Evolutionary conservation across 495 filamentous ascomycete species (phyloP).

Genomic region (Annulohypoxylon stygium): DNA sequence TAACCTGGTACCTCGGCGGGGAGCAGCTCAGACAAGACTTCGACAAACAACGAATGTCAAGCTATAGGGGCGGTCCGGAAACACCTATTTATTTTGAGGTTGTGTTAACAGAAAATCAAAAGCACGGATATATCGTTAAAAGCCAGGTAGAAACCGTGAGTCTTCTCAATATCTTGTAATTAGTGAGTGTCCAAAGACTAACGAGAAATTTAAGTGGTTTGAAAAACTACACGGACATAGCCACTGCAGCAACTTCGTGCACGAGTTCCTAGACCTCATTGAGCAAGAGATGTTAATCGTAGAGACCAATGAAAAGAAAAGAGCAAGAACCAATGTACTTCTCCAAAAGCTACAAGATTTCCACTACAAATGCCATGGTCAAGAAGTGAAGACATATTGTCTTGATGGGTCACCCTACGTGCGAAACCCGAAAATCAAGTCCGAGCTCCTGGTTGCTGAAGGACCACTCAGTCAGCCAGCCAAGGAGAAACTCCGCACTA

Average conservation of each 20-base stretch:
- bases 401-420: neutral
- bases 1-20: slow-evolving; percentile 53
- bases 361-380: neutral
- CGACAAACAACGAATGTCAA: neutral
- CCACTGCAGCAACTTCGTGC: slow-evolving; percentile 6
- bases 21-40: slow-evolving; percentile 15
- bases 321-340: slow-evolving; percentile 12
- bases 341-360: neutral
- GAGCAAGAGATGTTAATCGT: slow-evolving; percentile 18
- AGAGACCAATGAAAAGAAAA: neutral
- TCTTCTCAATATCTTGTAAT: neutral
- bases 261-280: slow-evolving; percentile 24
- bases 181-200: too few species aligned
- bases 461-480: neutral
- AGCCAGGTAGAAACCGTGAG: slow-evolving; percentile 5
- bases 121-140: slow-evolving; percentile 12
- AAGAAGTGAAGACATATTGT: slow-evolving; percentile 9
- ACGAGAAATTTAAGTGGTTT: slow-evolving; percentile 18
- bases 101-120: neutral
- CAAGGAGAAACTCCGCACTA: neutral
- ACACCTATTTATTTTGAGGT: slow-evolving; percentile 22
- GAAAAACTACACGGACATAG: neutral
- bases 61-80: neutral
- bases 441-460: neutral
- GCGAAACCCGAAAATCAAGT: neutral